Conservation (phyloP, 768 basidiomycete genomes). For the Leccinum pellstonianum region DNA sequence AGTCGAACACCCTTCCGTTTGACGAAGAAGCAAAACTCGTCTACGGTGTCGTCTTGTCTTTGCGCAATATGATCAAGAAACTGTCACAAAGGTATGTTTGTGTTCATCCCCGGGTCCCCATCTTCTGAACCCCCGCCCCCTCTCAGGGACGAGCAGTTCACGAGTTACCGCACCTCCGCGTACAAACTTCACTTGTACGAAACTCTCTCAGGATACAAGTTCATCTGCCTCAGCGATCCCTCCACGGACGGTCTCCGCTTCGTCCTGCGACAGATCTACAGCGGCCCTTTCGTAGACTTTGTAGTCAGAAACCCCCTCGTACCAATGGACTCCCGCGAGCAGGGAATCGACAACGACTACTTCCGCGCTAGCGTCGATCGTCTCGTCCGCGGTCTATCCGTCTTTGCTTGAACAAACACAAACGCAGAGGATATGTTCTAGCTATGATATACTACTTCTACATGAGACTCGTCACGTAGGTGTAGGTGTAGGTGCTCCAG, state of each 20-base stretch:
- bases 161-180: conserved; percentile 83
- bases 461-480: conserved; percentile 10
- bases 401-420: conserved; percentile 35
- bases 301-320: conserved; percentile 91
- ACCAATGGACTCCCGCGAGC: conserved; percentile 75
- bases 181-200: conserved; percentile 96
- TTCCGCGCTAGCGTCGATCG: conserved; percentile 81
- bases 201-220: conserved; percentile 90
- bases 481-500: background rate
- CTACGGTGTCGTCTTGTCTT: conserved; percentile 89
- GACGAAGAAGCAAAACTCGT: conserved; percentile 98
- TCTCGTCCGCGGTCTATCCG: conserved; percentile 58
- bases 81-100: conserved; percentile 66
- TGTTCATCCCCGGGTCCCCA: background rate
- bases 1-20: conserved; percentile 68
- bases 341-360: conserved; percentile 92
- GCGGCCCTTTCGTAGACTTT: conserved; percentile 91
- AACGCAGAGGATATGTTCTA: conserved; percentile 21
- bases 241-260: conserved; percentile 78
- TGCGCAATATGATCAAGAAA: conserved; percentile 95
- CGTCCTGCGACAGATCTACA: conserved; percentile 84
- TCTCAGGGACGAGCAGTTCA: conserved; percentile 84
- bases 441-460: conserved; percentile 18
- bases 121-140: background rate
- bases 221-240: conserved; percentile 91